A percentile compares a stretch with the other conserved stretches of the same genome.
Conservation (phyloP, 108 stramenopile species). For the Conticribra weissflogii region DNA sequence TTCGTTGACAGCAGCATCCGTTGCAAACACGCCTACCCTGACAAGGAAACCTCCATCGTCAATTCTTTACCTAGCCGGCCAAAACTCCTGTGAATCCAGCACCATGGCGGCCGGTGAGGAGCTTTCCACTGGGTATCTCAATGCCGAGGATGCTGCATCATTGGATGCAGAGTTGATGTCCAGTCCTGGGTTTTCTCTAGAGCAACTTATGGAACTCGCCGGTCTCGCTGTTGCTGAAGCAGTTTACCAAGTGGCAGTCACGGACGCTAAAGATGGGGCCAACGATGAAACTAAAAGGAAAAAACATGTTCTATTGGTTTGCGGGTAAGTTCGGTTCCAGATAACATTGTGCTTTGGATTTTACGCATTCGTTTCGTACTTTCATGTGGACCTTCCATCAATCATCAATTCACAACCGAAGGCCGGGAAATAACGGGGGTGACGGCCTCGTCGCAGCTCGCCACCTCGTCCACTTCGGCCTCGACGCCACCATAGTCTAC, state of each 20-base stretch:
- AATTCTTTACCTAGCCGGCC: not conserved
- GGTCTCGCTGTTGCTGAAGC: slow-evolving; percentile 94
- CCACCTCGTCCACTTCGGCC: slow-evolving; percentile 93
- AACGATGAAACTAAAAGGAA: slow-evolving; percentile 18
- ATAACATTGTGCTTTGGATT: not conserved
- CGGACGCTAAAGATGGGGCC: not conserved
- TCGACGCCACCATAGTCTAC: slow-evolving; percentile 85
- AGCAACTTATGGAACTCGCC: slow-evolving; percentile 99
- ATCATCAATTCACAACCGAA: slow-evolving; percentile 37
- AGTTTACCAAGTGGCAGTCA: slow-evolving; percentile 58
- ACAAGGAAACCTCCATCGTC: not conserved
- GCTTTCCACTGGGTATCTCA: slow-evolving; percentile 64
- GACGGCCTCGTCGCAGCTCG: slow-evolving; percentile 98
- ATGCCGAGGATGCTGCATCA: slow-evolving; percentile 79
- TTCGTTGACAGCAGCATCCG: not conserved
- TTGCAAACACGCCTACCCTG: not conserved
- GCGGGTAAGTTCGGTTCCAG: slow-evolving; percentile 36
- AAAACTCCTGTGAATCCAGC: not conserved
- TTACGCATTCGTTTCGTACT: no score
- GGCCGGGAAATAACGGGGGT: slow-evolving; percentile 99
- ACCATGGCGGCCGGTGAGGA: not conserved
- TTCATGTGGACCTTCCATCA: no score
- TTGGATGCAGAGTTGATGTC: slow-evolving; percentile 96
- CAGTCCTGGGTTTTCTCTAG: slow-evolving; percentile 90
- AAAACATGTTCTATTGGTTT: slow-evolving; percentile 53